Conservation (phyloP, 768 basidiomycete species). For the Mrakia frigida region DNA sequence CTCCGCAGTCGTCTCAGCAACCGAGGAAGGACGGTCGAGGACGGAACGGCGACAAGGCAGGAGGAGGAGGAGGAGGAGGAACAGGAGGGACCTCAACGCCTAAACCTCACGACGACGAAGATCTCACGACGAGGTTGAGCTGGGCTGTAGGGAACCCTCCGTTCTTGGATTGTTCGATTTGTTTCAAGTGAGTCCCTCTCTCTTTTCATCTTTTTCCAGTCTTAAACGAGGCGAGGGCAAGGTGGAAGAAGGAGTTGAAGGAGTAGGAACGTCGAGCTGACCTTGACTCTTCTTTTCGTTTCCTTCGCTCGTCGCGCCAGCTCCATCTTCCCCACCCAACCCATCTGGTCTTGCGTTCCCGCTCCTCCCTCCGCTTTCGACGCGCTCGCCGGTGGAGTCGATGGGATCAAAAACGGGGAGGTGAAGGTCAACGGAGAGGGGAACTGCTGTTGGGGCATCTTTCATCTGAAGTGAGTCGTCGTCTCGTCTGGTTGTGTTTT, state of each 20-base stretch:
- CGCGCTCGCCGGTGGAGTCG: neutral
- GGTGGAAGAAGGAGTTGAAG: no score
- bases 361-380: slow-evolving; percentile 2
- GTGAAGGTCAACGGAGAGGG: neutral
- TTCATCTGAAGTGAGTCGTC: slow-evolving; percentile 22
- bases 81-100: neutral
- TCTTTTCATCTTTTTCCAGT: neutral
- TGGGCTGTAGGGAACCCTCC: slow-evolving; percentile 21
- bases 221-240: neutral
- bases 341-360: slow-evolving; percentile 23
- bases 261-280: neutral
- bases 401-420: slow-evolving; percentile 25
- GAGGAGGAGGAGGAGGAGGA: neutral
- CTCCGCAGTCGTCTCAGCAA: neutral
- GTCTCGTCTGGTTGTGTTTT: no score
- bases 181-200: slow-evolving; percentile 21
- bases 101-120: slow-evolving; percentile 21
- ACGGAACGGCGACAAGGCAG: neutral
- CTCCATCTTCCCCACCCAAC: slow-evolving; percentile 23
- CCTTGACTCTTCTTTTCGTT: neutral
- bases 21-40: neutral
- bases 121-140: slow-evolving; percentile 24
- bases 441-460: slow-evolving; percentile 24
- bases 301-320: neutral
- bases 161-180: slow-evolving; percentile 23